Percentiles rank a stretch among this genome's conserved stretches.
These are phyloP conservation scores for Blastobotrys arbuscula DNA, from an alignment of 1,139 yeast species.

Conservation along the genomic window DNA sequence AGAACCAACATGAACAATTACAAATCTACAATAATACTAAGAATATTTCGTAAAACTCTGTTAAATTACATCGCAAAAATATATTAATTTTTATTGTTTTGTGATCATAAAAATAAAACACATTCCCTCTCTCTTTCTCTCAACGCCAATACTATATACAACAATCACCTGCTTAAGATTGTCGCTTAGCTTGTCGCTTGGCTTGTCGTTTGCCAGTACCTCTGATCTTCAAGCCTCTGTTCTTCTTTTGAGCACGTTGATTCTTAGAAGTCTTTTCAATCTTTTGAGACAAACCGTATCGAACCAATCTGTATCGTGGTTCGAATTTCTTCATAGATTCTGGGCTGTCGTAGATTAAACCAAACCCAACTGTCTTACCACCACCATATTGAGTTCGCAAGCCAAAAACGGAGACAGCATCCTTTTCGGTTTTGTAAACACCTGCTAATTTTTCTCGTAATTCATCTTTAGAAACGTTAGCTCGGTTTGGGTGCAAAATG, in stretches of 20 bases:
- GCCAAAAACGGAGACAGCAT: constrained; percentile 97
- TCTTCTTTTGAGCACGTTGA: constrained; percentile 99
- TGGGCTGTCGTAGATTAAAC: constrained; percentile 96
- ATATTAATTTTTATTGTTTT: neutral
- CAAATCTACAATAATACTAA: neutral
- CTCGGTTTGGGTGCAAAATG: constrained; percentile 99
- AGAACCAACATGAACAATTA: neutral
- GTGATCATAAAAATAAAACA: neutral
- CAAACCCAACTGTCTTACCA: constrained; percentile 99
- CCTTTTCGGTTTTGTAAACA: constrained; percentile 97
- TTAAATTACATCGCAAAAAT: constrained; percentile 12
- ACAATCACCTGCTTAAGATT: neutral
- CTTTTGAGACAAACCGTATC: constrained; percentile 96
- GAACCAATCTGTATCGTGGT: constrained; percentile 98
- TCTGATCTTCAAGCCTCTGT: constrained; percentile 98
- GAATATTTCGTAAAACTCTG: neutral
- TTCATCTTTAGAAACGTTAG: constrained; percentile 99
- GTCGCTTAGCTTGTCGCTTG: constrained; percentile 40
- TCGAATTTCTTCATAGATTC: constrained; percentile 98
- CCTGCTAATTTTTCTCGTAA: constrained; percentile 96
- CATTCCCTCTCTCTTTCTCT: neutral
- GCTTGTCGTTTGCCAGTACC: constrained; percentile 98
- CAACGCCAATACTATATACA: neutral
- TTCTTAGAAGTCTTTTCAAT: constrained; percentile 98
- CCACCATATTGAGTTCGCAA: constrained; percentile 99